Percentiles rank a stretch among this genome's conserved stretches.
Conservation (phyloP, 805 yeast species). For the Kluyveromyces dobzhanskii region DNA sequence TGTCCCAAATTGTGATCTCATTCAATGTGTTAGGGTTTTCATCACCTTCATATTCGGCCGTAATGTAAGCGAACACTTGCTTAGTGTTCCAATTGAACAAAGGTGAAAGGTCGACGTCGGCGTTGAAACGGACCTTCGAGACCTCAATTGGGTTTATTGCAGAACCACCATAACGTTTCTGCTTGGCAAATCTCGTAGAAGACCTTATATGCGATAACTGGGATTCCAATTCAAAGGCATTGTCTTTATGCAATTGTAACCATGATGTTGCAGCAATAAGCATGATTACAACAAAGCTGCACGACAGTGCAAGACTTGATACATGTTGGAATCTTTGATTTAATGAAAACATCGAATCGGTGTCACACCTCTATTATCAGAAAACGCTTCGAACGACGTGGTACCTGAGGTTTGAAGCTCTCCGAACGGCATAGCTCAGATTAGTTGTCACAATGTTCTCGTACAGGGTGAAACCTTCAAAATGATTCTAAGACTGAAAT, state of each 20-base stretch:
- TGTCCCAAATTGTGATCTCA: conserved; percentile 86
- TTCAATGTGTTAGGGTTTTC: conserved; percentile 37
- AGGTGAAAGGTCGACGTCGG: conserved; percentile 64
- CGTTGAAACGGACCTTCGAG: conserved; percentile 59
- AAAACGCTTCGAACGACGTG: too few relatives aligned
- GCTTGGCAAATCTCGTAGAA: conserved; percentile 40
- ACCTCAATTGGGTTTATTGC: conserved; percentile 70
- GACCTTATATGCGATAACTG: conserved; percentile 31
- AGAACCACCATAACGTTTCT: conserved; percentile 59
- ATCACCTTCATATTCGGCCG: conserved; percentile 66
- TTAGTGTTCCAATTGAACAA: conserved; percentile 96
- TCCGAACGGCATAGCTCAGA: too few relatives aligned
- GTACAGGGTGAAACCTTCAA: too few relatives aligned
- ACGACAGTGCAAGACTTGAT: conserved; percentile 46
- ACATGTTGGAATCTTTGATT: conserved; percentile 41
- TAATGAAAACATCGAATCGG: conserved; percentile 35
- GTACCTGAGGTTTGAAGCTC: too few relatives aligned
- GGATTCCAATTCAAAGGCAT: conserved; percentile 38
- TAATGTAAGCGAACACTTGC: conserved; percentile 85
- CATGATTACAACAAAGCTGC: conserved; percentile 38
- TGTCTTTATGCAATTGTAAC: conserved; percentile 37
- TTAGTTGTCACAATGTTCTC: too few relatives aligned
- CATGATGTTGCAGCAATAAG: conserved; percentile 42
- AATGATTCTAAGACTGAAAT: too few relatives aligned
- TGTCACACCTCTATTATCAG: too few relatives aligned